phyloP scores from a whole-genome alignment of 495 filamentous ascomycete genomes.

The Aspergillus sclerotiicarbonarius region DNA sequence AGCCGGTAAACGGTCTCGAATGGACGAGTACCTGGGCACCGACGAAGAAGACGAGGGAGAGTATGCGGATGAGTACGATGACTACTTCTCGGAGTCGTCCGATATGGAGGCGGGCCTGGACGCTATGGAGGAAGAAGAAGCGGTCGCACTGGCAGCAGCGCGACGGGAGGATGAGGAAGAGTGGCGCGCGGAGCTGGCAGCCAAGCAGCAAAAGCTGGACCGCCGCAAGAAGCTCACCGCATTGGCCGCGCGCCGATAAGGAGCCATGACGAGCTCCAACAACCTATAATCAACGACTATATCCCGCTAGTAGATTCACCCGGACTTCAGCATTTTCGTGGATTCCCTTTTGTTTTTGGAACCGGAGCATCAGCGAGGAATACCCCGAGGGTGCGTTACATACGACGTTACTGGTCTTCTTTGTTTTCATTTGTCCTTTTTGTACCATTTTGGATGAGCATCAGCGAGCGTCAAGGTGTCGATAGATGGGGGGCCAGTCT shows the following conservation, averaged over 20 bases:
- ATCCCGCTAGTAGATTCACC: neutral
- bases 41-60: constrained; percentile 50
- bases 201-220: constrained; percentile 57
- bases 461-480: constrained; percentile 37
- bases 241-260: constrained; percentile 34
- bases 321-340: neutral
- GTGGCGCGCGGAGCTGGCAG: constrained; percentile 48
- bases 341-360: constrained; percentile 10
- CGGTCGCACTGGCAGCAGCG: constrained; percentile 45
- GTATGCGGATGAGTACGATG: constrained; percentile 47
- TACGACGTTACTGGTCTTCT: constrained; percentile 15
- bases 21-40: constrained; percentile 48
- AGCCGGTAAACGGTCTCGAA: constrained; percentile 29
- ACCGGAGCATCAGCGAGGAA: constrained; percentile 28
- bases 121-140: constrained; percentile 61
- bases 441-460: constrained; percentile 26
- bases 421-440: constrained; percentile 18
- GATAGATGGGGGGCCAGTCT: constrained; percentile 30
- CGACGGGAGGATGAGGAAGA: constrained; percentile 61
- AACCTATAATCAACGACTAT: constrained; percentile 23
- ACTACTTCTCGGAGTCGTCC: constrained; percentile 57
- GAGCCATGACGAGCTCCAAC: constrained; percentile 19
- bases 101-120: constrained; percentile 66
- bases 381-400: constrained; percentile 29
- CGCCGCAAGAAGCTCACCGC: constrained; percentile 49